phyloP scores from a whole-genome alignment of 2,329 filamentous ascomycete genomes.

The Fusarium sp. region DNA sequence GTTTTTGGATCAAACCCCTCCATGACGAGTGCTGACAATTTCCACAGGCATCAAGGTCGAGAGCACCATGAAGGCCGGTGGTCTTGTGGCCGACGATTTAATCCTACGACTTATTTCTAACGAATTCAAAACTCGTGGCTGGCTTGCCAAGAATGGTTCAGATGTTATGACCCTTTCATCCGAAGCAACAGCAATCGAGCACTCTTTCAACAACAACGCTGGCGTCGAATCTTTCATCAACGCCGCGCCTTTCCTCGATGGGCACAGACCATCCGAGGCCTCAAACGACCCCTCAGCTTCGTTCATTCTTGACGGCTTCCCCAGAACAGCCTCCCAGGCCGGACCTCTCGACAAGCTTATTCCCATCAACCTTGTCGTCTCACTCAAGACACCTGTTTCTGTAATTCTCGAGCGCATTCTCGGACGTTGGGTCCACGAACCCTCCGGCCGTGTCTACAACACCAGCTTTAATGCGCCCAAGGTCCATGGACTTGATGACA shows the following conservation, averaged over 20 bases:
- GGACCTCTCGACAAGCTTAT: slow-evolving; percentile 80
- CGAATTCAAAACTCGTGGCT: slow-evolving; percentile 86
- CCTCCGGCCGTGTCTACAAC: slow-evolving; percentile 94
- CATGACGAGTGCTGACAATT: slow-evolving; percentile 12
- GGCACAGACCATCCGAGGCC: slow-evolving; percentile 55
- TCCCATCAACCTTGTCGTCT: slow-evolving; percentile 95
- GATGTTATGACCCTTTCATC: slow-evolving; percentile 66
- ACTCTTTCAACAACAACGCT: slow-evolving; percentile 49
- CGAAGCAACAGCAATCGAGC: slow-evolving; percentile 53
- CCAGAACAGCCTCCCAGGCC: slow-evolving; percentile 86
- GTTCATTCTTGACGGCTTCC: slow-evolving; percentile 96
- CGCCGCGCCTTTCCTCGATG: slow-evolving; percentile 53
- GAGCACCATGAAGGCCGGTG: slow-evolving; percentile 85
- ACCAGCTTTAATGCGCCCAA: slow-evolving; percentile 90
- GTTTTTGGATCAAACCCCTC: slow-evolving; percentile 36
- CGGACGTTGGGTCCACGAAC: slow-evolving; percentile 92
- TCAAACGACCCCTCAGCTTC: slow-evolving; percentile 82
- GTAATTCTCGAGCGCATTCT: slow-evolving; percentile 92
- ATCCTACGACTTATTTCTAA: slow-evolving; percentile 93
- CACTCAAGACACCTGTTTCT: slow-evolving; percentile 83
- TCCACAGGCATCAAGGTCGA: slow-evolving; percentile 86
- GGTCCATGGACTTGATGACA: slow-evolving; percentile 83
- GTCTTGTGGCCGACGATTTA: slow-evolving; percentile 89
- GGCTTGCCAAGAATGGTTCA: slow-evolving; percentile 70
- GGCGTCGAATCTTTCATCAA: slow-evolving; percentile 57